Conservation (phyloP, 2,329 filamentous ascomycete species). For the Fusarium heterosporum region DNA sequence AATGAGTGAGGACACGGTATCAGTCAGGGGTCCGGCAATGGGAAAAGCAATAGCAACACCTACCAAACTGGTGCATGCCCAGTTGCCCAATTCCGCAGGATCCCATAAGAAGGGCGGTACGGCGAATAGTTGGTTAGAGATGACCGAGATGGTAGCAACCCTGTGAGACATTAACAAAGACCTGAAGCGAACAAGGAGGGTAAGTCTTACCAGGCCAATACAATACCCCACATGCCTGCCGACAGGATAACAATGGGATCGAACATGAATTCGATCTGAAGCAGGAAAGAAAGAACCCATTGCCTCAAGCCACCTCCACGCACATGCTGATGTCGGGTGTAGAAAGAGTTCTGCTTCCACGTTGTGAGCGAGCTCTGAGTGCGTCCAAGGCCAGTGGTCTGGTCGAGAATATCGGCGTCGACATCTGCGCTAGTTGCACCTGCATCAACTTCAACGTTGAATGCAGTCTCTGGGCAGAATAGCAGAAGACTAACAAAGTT, state of each 20-base stretch:
- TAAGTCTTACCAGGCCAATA: background rate
- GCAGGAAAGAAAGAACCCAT: background rate
- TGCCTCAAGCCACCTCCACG: background rate
- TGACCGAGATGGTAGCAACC: background rate
- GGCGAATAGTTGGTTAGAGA: background rate
- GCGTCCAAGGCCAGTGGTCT: background rate
- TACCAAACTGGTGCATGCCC: background rate
- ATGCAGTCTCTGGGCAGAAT: background rate
- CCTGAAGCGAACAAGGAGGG: no score
- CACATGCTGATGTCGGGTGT: background rate
- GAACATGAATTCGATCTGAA: background rate
- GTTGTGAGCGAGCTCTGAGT: background rate
- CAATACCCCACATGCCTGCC: background rate
- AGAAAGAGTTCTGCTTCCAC: background rate
- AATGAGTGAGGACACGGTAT: background rate
- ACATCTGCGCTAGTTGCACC: conserved; percentile 1
- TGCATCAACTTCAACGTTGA: background rate
- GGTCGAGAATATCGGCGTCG: background rate
- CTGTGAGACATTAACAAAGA: background rate
- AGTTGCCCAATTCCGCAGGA: background rate
- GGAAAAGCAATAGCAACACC: background rate
- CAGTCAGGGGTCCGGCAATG: background rate
- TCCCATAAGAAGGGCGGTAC: background rate
- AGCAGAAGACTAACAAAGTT: background rate
- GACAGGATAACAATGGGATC: conserved; percentile 4